These are phyloP conservation scores for Paspalum notatum DNA, from an alignment of 176 grass and related monocot genomes.

Conservation along the genomic window DNA sequence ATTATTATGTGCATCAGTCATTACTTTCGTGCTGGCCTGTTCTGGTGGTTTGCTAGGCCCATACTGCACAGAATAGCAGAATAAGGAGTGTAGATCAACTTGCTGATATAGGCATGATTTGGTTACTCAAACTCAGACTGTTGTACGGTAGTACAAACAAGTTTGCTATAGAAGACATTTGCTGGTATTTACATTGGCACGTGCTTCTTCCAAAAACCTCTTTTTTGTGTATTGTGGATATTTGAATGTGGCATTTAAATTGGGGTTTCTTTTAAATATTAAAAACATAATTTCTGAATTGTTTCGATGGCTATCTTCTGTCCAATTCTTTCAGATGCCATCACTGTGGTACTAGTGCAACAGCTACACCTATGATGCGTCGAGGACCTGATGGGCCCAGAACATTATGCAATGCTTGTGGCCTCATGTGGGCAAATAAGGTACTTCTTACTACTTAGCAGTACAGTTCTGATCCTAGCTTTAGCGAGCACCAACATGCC, in stretches of 20 bases:
- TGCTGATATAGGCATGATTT: constrained; percentile 12
- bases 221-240: background rate
- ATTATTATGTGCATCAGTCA: background rate
- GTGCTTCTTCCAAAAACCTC: constrained; percentile 14
- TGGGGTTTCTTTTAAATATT: background rate
- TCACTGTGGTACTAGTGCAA: constrained; percentile 84
- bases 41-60: background rate
- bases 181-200: constrained; percentile 11
- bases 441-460: constrained; percentile 43
- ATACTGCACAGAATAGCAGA: background rate
- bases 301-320: constrained; percentile 13
- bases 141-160: constrained; percentile 16
- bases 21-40: background rate
- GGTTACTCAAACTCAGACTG: constrained; percentile 22
- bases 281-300: constrained; percentile 11
- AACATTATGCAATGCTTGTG: constrained; percentile 96
- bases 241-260: background rate
- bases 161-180: constrained; percentile 30
- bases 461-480: constrained; percentile 19
- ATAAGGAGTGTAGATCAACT: background rate
- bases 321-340: constrained; percentile 66
- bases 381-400: constrained; percentile 96
- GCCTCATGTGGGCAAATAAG: constrained; percentile 99
- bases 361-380: constrained; percentile 94
- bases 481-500: background rate